A percentile compares a stretch with the other conserved stretches of the same genome.
phyloP scores from a whole-genome alignment of 345 rosid species.

The Pugionium cornutum region DNA sequence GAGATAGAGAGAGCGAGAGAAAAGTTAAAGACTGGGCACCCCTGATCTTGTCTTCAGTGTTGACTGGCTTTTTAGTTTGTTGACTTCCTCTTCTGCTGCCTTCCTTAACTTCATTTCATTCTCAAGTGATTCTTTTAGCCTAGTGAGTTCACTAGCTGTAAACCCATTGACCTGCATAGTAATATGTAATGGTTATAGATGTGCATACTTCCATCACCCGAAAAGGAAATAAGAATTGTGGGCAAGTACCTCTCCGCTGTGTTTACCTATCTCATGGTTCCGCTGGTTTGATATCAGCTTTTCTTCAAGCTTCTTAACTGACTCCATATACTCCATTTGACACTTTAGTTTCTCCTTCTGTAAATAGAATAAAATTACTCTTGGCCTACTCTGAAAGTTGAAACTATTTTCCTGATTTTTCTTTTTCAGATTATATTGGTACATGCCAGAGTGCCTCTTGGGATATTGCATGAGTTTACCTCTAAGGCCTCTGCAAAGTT shows the following conservation, averaged over 20 bases:
- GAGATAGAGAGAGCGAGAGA: conserved; percentile 5
- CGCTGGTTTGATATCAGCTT: conserved; percentile 67
- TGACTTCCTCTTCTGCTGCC: conserved; percentile 81
- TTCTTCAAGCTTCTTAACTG: conserved; percentile 90
- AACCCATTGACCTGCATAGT: conserved; percentile 47
- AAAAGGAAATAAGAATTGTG: conserved; percentile 14
- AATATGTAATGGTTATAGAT: conserved; percentile 5
- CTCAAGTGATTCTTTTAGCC: conserved; percentile 58
- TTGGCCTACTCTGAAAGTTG: too few relatives aligned
- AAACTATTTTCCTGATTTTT: conserved; percentile 8
- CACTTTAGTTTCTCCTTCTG: conserved; percentile 86
- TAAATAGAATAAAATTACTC: conserved; percentile 11
- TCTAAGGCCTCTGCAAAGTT: conserved; percentile 79
- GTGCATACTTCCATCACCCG: conserved; percentile 14
- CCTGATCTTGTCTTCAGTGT: conserved; percentile 54
- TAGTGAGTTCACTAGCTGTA: conserved; percentile 52
- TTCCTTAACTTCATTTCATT: conserved; percentile 69
- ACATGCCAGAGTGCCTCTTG: conserved; percentile 6
- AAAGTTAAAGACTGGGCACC: conserved; percentile 50
- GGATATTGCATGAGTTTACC: conserved; percentile 49
- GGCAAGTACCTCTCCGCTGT: conserved; percentile 57
- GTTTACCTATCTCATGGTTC: conserved; percentile 52
- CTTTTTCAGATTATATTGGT: background rate
- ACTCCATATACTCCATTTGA: conserved; percentile 89
- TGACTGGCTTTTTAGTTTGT: conserved; percentile 64